Percentiles rank a stretch among this genome's conserved stretches.
phyloP scores from a whole-genome alignment of 2,329 filamentous ascomycete genomes.

The Curvularia lunata region DNA sequence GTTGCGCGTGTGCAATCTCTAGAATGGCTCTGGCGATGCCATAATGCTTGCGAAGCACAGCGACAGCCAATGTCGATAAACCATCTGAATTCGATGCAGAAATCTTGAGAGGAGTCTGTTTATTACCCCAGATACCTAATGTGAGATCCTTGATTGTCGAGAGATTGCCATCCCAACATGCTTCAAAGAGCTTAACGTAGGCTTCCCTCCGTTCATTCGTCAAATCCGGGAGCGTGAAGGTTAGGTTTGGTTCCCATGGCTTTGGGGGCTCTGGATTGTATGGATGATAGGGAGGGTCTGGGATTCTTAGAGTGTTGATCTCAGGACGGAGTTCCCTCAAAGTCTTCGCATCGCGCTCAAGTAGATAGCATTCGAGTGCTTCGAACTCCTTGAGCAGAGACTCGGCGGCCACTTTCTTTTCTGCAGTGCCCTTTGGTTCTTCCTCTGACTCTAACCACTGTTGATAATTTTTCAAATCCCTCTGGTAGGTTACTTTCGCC shows the following conservation, averaged over 20 bases:
- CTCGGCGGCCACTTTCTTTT: conserved; percentile 65
- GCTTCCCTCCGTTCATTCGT: conserved; percentile 62
- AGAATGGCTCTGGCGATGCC: conserved; percentile 70
- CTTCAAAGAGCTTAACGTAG: conserved; percentile 74
- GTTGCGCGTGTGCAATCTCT: conserved; percentile 74
- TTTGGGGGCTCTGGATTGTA: conserved; percentile 21
- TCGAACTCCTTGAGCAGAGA: conserved; percentile 61
- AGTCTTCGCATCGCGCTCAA: conserved; percentile 67
- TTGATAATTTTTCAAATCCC: conserved; percentile 43
- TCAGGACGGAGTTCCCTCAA: conserved; percentile 62
- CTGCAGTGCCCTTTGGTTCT: conserved; percentile 44
- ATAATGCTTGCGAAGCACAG: conserved; percentile 69
- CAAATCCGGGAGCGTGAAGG: conserved; percentile 58
- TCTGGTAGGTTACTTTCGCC: conserved; percentile 49
- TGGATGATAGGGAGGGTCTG: neutral
- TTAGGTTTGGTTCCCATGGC: conserved; percentile 21
- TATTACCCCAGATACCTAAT: conserved; percentile 63
- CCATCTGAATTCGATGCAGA: conserved; percentile 60
- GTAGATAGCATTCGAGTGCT: conserved; percentile 61
- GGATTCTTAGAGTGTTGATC: neutral
- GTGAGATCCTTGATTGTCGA: conserved; percentile 70
- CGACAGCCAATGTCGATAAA: conserved; percentile 71
- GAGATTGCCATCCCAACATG: conserved; percentile 73
- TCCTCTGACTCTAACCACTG: conserved; percentile 23
- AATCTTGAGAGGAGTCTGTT: conserved; percentile 64